Percentiles rank a stretch among this genome's conserved stretches.
Conservation (phyloP, 2,329 filamentous ascomycete genomes). For the Xylaria hypoxylon region DNA sequence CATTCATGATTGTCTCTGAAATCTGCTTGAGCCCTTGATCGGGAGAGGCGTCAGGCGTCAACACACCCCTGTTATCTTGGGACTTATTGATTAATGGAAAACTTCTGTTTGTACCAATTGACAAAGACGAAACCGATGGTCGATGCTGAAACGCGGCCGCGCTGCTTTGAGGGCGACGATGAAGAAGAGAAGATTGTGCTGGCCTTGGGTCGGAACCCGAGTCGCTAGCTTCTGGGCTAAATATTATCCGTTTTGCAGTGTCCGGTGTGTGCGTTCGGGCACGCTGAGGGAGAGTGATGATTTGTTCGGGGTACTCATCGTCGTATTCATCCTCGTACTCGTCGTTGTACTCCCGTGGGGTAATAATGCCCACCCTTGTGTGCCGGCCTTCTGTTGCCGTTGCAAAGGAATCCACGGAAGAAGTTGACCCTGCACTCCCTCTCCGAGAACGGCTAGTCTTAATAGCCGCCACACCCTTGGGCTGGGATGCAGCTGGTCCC, state of each 20-base stretch:
- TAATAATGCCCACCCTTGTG: conserved; percentile 44
- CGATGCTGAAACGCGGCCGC: conserved; percentile 60
- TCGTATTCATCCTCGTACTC: conserved; percentile 27
- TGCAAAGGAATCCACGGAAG: conserved; percentile 66
- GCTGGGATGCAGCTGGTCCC: conserved; percentile 55
- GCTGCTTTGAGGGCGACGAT: conserved; percentile 59
- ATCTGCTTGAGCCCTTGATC: conserved; percentile 62
- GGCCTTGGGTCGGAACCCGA: conserved; percentile 44
- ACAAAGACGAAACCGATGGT: conserved; percentile 68
- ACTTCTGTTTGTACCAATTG: conserved; percentile 69
- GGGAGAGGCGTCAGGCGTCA: conserved; percentile 62
- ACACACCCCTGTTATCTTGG: conserved; percentile 59
- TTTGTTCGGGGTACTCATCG: conserved; percentile 44
- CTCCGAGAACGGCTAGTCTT: conserved; percentile 52
- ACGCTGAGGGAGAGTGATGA: conserved; percentile 41
- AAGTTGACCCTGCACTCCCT: conserved; percentile 62
- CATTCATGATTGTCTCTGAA: conserved; percentile 61
- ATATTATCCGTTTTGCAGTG: conserved; percentile 47
- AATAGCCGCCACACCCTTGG: conserved; percentile 35
- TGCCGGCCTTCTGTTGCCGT: conserved; percentile 64
- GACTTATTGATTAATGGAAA: conserved; percentile 70
- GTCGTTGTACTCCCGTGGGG: conserved; percentile 38
- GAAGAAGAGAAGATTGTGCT: conserved; percentile 53
- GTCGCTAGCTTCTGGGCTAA: conserved; percentile 43
- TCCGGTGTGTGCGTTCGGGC: conserved; percentile 51